phyloP scores from a whole-genome alignment of 1,284 basidiomycete species.

The Trametes sp. region DNA sequence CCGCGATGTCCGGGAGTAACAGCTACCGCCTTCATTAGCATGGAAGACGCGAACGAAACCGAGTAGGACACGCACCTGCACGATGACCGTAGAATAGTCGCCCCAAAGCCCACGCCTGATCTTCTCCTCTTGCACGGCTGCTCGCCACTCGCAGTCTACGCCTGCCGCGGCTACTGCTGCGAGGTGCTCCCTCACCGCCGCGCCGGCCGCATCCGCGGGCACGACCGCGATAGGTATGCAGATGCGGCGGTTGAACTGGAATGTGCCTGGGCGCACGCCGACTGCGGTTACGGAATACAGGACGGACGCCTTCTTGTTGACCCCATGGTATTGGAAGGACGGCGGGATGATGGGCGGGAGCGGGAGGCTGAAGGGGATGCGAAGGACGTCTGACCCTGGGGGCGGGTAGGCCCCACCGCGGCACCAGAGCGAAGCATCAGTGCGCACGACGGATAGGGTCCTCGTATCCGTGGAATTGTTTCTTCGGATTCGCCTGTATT shows the following conservation, averaged over 20 bases:
- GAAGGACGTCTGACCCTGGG: conserved; percentile 30
- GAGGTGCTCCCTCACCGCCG: conserved; percentile 12
- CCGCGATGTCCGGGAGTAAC: not conserved
- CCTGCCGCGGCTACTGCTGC: conserved; percentile 18
- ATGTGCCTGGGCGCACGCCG: conserved; percentile 29
- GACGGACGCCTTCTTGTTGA: conserved; percentile 12
- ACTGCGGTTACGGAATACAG: conserved; percentile 32
- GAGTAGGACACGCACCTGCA: conserved; percentile 18
- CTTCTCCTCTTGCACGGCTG: conserved; percentile 10
- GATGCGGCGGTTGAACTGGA: conserved; percentile 30
- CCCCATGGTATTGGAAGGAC: conserved; percentile 27
- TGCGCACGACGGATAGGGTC: not conserved
- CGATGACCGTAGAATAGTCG: conserved; percentile 29
- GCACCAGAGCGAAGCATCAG: conserved; percentile 31
- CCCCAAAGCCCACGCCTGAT: conserved; percentile 36
- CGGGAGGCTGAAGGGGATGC: conserved; percentile 33
- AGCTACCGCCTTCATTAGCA: not conserved
- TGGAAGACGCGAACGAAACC: not conserved
- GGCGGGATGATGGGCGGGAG: conserved; percentile 34
- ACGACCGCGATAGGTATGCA: conserved; percentile 30
- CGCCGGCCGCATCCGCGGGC: conserved; percentile 23
- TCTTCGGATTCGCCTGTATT: not conserved
- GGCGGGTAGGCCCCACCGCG: conserved; percentile 32
- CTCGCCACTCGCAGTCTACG: conserved; percentile 20
- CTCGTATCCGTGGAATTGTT: conserved; percentile 8